Evolutionary conservation across 1,139 yeast genomes (phyloP).

Genomic region (Candida sojae): DNA sequence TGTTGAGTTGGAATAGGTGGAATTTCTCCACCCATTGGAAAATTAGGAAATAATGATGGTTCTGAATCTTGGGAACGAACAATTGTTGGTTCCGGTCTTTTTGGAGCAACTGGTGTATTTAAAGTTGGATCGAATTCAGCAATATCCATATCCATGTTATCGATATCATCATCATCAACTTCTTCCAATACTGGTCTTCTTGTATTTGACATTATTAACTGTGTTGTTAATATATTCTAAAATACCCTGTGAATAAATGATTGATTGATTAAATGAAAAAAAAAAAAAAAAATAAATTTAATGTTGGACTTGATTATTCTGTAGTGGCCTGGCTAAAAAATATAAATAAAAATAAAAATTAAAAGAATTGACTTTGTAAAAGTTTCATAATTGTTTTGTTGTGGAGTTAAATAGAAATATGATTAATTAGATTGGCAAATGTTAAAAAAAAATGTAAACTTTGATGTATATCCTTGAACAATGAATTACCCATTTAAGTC

Average conservation of each 20-base stretch:
- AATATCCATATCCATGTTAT: slow-evolving; percentile 88
- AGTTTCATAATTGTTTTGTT: no score
- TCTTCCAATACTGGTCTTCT: slow-evolving; percentile 81
- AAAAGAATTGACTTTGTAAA: no score
- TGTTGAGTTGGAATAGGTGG: slow-evolving; percentile 12
- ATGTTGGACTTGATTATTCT: neutral
- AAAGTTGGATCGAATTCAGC: slow-evolving; percentile 84
- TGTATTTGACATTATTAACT: slow-evolving; percentile 28
- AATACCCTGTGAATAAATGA: no score
- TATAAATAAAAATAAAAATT: neutral
- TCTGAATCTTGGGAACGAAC: slow-evolving; percentile 63
- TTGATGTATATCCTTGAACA: no score
- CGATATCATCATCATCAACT: slow-evolving; percentile 85
- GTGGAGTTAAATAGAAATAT: no score
- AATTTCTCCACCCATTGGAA: slow-evolving; percentile 18
- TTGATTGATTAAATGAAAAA: no score
- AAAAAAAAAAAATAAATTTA: neutral
- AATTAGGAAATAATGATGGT: slow-evolving; percentile 27
- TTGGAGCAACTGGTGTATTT: slow-evolving; percentile 70
- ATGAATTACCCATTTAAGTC: no score
- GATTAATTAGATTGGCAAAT: no score
- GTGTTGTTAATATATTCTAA: slow-evolving; percentile 4
- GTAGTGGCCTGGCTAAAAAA: neutral
- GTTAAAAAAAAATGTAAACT: no score
- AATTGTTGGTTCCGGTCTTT: slow-evolving; percentile 56